Percentiles rank a stretch among this genome's conserved stretches.
Evolutionary conservation across 169 alveolate species (phyloP).

Genomic region (Plasmodium gonderi): DNA sequence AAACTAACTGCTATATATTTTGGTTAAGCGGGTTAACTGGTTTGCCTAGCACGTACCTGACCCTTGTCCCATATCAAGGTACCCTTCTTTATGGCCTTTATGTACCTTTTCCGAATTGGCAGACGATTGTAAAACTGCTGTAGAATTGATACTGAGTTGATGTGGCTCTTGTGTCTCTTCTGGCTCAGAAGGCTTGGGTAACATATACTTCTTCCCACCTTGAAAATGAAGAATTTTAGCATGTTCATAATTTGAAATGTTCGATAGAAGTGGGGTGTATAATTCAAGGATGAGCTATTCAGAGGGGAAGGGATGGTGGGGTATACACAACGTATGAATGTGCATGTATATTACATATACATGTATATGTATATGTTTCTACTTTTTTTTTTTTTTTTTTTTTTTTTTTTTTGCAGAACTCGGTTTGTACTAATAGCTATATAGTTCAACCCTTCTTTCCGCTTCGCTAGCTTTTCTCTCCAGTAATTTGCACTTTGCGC

Average conservation of each 20-base stretch:
- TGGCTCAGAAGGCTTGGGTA: slow-evolving; percentile 4
- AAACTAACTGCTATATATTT: background rate
- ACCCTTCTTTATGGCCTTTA: slow-evolving; percentile 85
- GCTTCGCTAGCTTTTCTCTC: background rate
- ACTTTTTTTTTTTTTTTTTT: too few relatives aligned
- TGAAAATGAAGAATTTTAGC: background rate
- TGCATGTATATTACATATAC: too few relatives aligned
- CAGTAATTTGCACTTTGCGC: background rate
- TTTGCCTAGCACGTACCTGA: slow-evolving; percentile 74
- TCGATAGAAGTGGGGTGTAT: too few relatives aligned
- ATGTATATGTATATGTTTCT: too few relatives aligned
- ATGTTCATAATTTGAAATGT: background rate
- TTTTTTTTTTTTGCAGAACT: too few relatives aligned
- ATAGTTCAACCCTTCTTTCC: background rate
- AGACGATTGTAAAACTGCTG: slow-evolving; percentile 88
- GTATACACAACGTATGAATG: too few relatives aligned
- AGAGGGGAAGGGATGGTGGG: too few relatives aligned
- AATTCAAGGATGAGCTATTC: too few relatives aligned
- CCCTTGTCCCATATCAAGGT: slow-evolving; percentile 89
- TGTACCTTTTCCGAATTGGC: slow-evolving; percentile 84
- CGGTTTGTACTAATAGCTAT: too few relatives aligned
- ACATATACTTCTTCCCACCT: background rate
- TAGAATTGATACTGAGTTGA: slow-evolving; percentile 85
- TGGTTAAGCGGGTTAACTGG: background rate
- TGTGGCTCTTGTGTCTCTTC: slow-evolving; percentile 75